Evolutionary conservation across 805 yeast species (phyloP), one percentile per base, ranked within the genome.

Genomic region (Starmerella scarabaei): DNA sequence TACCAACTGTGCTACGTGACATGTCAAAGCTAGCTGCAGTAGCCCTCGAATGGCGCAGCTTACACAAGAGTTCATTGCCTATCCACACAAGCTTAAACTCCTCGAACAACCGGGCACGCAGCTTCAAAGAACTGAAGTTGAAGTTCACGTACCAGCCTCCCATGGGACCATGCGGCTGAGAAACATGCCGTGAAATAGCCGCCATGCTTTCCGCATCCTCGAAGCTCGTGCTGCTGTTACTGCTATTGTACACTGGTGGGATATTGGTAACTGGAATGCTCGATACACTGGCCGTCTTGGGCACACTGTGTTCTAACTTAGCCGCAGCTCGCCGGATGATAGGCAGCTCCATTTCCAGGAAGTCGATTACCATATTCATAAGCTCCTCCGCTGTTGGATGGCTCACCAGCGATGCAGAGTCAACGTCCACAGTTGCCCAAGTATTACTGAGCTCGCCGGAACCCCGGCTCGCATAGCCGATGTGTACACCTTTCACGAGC

Each of bases 401-500:
- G 3, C 48, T 16, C 12, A 41, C 47, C 15, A 48, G 28, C 5
- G 53, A 46, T 9, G 51, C 34, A 2, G 45, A 33, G 5, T 40
- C 47, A 1, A 47, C 43, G 9, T 37, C 31, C 8, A 47, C 36
- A 2, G 46, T 18, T 4, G 41, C 43, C 50, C 54, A 51, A 12
- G 47, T 32, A n/a, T 38, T 39, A 2, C 41, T 42, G 5, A 33
- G 37, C 4, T 20, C 14, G 2, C 43, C 37, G 14, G 32, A 12
- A 1, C 42, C 41, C 2, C 50, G 35, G 14, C 40, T 16, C 2
- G 46, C 47, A 33, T 42, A 51, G 11, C 54, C 56, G 3, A 49
- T 24, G 9, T 35, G 44, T 4, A 50, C 41, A 3, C 44, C 41
- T 9, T 42, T 41, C 18, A 50, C 30, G 2, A 53, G 33, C 14